Conservation (phyloP, 805 yeast genomes). For the Clavispora asparagi region DNA sequence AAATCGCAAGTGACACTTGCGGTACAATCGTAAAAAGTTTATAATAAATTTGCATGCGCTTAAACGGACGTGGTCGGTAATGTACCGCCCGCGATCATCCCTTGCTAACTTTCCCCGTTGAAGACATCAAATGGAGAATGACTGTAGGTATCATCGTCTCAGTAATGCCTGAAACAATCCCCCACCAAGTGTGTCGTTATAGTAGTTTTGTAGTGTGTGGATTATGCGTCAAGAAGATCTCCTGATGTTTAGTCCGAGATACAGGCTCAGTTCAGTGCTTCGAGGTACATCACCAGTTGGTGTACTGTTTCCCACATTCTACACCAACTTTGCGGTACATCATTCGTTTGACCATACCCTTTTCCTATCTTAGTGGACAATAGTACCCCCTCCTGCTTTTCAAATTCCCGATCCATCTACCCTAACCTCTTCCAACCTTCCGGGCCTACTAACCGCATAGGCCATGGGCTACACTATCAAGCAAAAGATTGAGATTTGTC, state of each 20-base stretch:
- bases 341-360: background rate
- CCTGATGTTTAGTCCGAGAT: background rate
- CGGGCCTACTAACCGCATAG: background rate
- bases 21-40: background rate
- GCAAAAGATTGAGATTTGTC: slow-evolving; percentile 62
- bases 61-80: background rate
- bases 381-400: background rate
- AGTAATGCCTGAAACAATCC: background rate
- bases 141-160: background rate
- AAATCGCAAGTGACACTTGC: background rate
- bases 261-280: background rate
- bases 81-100: background rate
- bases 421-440: background rate
- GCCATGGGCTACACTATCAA: slow-evolving; percentile 53
- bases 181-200: background rate
- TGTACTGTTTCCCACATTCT: background rate
- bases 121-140: no score
- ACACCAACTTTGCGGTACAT: background rate
- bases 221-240: background rate
- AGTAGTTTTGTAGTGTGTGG: background rate
- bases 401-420: background rate
- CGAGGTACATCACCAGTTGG: background rate
- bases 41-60: background rate
- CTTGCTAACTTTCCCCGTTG: no score
- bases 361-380: background rate